Percentiles rank a stretch among this genome's conserved stretches.
These are phyloP conservation scores for Ambrosiella cleistominuta DNA, from an alignment of 2,329 filamentous ascomycete genomes.

Conservation along the genomic window DNA sequence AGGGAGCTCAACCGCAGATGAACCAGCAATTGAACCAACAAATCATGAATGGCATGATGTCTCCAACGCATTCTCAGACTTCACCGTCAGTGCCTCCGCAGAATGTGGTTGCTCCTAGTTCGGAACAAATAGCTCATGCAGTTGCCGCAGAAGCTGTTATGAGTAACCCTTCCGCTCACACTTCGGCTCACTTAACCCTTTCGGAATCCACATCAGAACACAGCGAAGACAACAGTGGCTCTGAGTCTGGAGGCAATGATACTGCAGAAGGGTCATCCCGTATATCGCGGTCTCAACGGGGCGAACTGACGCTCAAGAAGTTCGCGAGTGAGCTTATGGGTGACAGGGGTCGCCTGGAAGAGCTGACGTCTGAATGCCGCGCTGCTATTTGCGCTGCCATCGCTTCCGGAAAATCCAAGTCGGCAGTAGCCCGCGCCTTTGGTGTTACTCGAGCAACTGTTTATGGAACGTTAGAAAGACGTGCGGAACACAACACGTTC, in stretches of 20 bases:
- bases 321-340: conserved; percentile 12
- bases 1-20: conserved; percentile 2
- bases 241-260: not conserved
- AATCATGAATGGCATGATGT: conserved; percentile 8
- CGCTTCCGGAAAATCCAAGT: conserved; percentile 12
- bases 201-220: conserved; percentile 8
- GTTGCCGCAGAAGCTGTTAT: not conserved
- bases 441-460: conserved; percentile 13
- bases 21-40: conserved; percentile 7
- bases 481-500: conserved; percentile 12
- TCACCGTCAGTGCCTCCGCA: not conserved
- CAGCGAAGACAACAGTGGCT: conserved; percentile 6
- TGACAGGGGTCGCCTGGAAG: conserved; percentile 11
- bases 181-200: not conserved
- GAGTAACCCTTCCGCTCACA: not conserved
- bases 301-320: conserved; percentile 8
- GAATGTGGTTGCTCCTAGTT: not conserved
- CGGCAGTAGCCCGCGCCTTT: conserved; percentile 13
- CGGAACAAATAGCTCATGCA: not conserved
- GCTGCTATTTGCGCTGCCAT: conserved; percentile 13
- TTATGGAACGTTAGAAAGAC: conserved; percentile 11
- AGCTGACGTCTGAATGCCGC: conserved; percentile 12
- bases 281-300: not conserved
- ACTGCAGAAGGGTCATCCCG: conserved; percentile 3
- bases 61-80: conserved; percentile 8